These are phyloP conservation scores for Starmera stellimalicola DNA, from an alignment of 1,139 yeast genomes.

Conservation along the genomic window DNA sequence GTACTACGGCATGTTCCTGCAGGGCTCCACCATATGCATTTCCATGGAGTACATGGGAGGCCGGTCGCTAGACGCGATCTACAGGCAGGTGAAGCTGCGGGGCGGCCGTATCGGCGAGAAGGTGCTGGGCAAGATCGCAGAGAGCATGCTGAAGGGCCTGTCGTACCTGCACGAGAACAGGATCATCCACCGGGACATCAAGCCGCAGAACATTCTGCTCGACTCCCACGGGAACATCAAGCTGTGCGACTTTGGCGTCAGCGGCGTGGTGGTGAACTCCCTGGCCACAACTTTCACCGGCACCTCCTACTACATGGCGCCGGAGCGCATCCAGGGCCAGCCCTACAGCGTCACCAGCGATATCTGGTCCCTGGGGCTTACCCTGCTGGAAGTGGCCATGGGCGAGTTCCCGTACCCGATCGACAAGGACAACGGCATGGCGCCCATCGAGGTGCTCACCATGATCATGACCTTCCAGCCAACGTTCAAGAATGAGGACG, in stretches of 20 bases:
- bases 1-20: constrained; percentile 85
- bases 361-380: constrained; percentile 92
- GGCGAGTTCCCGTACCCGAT: constrained; percentile 69
- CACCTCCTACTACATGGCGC: constrained; percentile 97
- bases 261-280: constrained; percentile 93
- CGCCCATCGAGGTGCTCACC: constrained; percentile 81
- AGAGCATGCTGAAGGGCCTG: constrained; percentile 72
- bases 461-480: constrained; percentile 81
- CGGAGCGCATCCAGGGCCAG: constrained; percentile 91
- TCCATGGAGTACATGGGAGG: constrained; percentile 99
- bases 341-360: constrained; percentile 93
- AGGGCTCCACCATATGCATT: constrained; percentile 71
- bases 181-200: constrained; percentile 88
- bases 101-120: constrained; percentile 89
- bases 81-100: constrained; percentile 49
- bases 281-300: constrained; percentile 95
- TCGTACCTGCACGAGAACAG: constrained; percentile 80
- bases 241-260: constrained; percentile 96
- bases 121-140: constrained; percentile 84
- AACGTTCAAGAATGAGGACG: constrained; percentile 63
- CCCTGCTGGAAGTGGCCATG: constrained; percentile 84
- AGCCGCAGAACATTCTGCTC: constrained; percentile 82
- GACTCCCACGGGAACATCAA: constrained; percentile 75
- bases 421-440: constrained; percentile 27
- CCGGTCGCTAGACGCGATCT: constrained; percentile 81